These are phyloP conservation scores for Anisodus acutangulus DNA, from an alignment of 257 asterid genomes.

Conservation along the genomic window DNA sequence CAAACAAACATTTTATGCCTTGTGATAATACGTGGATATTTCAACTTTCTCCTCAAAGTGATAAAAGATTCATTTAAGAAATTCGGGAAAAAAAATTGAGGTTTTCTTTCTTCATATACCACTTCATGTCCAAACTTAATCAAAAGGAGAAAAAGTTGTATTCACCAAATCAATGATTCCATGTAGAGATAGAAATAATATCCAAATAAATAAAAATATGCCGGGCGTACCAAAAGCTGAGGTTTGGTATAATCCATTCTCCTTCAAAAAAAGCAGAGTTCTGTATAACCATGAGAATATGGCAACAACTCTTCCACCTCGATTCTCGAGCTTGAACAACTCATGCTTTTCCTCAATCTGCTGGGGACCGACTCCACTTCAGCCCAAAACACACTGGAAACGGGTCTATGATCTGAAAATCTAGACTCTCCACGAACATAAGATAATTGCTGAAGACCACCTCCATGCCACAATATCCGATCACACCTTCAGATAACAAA, in stretches of 20 bases:
- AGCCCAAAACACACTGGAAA: constrained; percentile 91
- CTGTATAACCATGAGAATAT: constrained; percentile 91
- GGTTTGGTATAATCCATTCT: constrained; percentile 25
- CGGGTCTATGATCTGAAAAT: constrained; percentile 97
- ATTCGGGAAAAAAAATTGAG: not conserved
- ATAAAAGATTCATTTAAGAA: not conserved
- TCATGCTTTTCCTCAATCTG: constrained; percentile 85
- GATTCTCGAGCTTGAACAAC: constrained; percentile 85
- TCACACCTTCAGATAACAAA: constrained; percentile 75
- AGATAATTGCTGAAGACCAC: constrained; percentile 87
- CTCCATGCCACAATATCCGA: constrained; percentile 88
- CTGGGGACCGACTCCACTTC: constrained; percentile 92
- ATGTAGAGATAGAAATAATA: not conserved
- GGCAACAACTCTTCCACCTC: constrained; percentile 92
- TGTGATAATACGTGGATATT: not conserved
- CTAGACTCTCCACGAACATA: constrained; percentile 87
- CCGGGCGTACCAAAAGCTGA: constrained; percentile 37
- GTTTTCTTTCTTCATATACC: not conserved
- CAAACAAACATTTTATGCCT: not conserved
- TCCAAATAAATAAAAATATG: not conserved
- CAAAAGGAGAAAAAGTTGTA: not conserved
- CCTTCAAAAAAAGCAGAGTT: constrained; percentile 83
- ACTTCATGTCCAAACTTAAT: not conserved
- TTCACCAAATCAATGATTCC: not conserved
- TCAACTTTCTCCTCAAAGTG: not conserved